Evolutionary conservation across 495 filamentous ascomycete genomes (phyloP), one percentile per base, ranked within the genome.

Genomic region (Barbatosphaeria neglecta): DNA sequence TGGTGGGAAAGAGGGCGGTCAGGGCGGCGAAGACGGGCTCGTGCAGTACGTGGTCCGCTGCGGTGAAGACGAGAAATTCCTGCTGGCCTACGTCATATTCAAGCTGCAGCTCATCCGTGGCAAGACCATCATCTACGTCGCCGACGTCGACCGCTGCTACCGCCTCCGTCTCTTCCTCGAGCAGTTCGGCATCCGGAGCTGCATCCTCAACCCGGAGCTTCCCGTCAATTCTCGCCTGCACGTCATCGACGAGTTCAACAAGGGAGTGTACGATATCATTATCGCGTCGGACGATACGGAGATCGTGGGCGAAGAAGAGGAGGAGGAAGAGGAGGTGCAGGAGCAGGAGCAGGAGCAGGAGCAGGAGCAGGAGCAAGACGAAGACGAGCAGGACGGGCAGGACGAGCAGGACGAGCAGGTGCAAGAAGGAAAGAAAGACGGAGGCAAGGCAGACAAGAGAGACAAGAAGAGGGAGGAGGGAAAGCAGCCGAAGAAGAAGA

Each of bases 201-300:
- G 90, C 63, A 83, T 99, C 11, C 69, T 99, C 27, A 99, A 99
- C 62, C 92, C 87, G 5, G 89, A 99, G 58, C 66, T 99, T 16
- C 92, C 92, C 4, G 83, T 96, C 50, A 94, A 95, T 51, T 89
- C 86, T 6, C 75, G 92, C 17, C 78, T 96, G 37, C 92, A 97
- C 66, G 85, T 94, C 22, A 89, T 99, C 9, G 83, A 99, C 55
- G 87, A 97, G 61, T 99, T 97, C 68, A 99, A 97, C 68, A 85
- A 86, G 69, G 84, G 83, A 35, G 77, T 92, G 19, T 99, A 97
- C 67, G 90, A 97, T 51, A 95, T 97, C 50, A 88, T 99, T 48
- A 90, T 99, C 55, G 92, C 92, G 4, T 86, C 86, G 0, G 92
- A 98, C 58, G 92, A 98, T 61, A 82, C 86, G 57, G 90, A 95